These are phyloP conservation scores for Alternaria alternata DNA, from an alignment of 2,329 filamentous ascomycete species.

Conservation along the genomic window DNA sequence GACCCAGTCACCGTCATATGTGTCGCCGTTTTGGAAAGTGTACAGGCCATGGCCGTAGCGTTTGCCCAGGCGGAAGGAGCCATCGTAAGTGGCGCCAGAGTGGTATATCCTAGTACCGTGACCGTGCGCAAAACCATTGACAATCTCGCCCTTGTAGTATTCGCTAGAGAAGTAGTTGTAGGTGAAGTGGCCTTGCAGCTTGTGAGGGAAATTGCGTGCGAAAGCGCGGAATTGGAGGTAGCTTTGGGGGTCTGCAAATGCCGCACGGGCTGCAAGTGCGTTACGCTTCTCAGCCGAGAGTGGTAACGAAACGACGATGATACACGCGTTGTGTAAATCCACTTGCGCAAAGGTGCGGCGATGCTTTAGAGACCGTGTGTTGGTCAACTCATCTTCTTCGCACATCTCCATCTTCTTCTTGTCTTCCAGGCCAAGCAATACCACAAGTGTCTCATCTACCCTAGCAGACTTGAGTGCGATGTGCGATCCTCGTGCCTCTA, in stretches of 20 bases:
- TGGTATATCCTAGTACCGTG: conserved; percentile 63
- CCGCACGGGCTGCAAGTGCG: conserved; percentile 42
- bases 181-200: conserved; percentile 56
- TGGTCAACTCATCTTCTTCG: conserved; percentile 54
- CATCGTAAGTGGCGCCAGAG: conserved; percentile 64
- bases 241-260: conserved; percentile 46
- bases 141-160: conserved; percentile 62
- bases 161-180: conserved; percentile 64
- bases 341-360: conserved; percentile 45
- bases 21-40: conserved; percentile 70
- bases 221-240: conserved; percentile 56
- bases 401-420: conserved; percentile 59
- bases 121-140: conserved; percentile 61
- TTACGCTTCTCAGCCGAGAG: conserved; percentile 40
- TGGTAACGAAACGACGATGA: conserved; percentile 45
- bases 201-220: conserved; percentile 55
- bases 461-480: conserved; percentile 42
- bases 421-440: conserved; percentile 42
- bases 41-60: conserved; percentile 66
- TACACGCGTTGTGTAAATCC: conserved; percentile 42
- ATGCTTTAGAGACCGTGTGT: conserved; percentile 38
- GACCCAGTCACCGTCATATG: conserved; percentile 64
- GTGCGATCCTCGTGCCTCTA: conserved; percentile 46
- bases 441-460: conserved; percentile 45
- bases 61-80: conserved; percentile 61